Percentiles rank a stretch among this genome's conserved stretches.
Evolutionary conservation across 2,329 filamentous ascomycete species (phyloP).

Genomic region (Sporothrix variecibatus): DNA sequence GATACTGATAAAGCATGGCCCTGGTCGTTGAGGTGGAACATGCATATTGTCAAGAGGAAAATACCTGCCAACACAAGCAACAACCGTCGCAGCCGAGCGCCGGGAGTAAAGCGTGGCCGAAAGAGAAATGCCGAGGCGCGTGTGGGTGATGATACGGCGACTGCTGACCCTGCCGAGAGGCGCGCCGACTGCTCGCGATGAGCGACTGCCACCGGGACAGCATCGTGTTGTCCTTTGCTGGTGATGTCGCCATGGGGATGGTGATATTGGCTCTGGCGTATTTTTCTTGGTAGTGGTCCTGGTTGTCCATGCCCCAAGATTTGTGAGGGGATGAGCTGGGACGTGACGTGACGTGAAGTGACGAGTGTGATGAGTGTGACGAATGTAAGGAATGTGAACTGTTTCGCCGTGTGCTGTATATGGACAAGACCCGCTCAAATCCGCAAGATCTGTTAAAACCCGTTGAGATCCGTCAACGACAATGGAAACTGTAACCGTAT

Average conservation of each 20-base stretch:
- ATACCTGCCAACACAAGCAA: not conserved
- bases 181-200: not conserved
- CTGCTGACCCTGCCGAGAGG: not conserved
- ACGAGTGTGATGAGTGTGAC: no score
- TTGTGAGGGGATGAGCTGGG: no score
- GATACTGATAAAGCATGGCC: not conserved
- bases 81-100: not conserved
- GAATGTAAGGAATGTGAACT: not conserved
- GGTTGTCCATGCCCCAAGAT: not conserved
- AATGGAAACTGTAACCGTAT: not conserved
- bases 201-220: not conserved
- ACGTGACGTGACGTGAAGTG: not conserved
- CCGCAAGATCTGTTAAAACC: not conserved
- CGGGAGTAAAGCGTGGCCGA: not conserved
- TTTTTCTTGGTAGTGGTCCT: not conserved
- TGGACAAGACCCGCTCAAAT: not conserved
- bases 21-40: not conserved
- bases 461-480: not conserved
- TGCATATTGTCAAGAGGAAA: not conserved
- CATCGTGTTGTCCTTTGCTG: not conserved
- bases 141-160: not conserved
- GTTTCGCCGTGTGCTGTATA: not conserved
- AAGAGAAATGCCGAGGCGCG: not conserved
- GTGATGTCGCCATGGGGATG: not conserved
- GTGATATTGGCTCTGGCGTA: not conserved